Conservation (phyloP, 2,329 filamentous ascomycete species). For the Zymoseptoria brevis region DNA sequence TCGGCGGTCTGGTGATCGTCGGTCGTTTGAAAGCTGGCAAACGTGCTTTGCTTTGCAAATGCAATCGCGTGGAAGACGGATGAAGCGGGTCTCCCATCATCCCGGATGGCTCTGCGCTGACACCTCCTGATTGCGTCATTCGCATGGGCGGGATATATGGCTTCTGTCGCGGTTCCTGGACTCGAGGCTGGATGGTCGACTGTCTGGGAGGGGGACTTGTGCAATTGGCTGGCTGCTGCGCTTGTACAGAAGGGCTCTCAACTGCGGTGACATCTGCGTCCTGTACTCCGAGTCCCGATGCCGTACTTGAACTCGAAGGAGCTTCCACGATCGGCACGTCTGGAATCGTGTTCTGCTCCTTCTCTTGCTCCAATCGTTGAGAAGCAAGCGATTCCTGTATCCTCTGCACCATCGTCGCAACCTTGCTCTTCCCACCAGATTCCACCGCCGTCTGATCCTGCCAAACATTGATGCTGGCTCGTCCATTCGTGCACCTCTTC, state of each 20-base stretch:
- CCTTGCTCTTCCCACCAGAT: slow-evolving; percentile 24
- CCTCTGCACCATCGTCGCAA: slow-evolving; percentile 34
- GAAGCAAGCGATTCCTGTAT: slow-evolving; percentile 39
- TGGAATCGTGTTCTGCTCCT: slow-evolving; percentile 4
- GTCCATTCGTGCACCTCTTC: slow-evolving; percentile 30
- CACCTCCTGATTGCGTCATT: slow-evolving; percentile 13
- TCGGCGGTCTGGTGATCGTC: slow-evolving; percentile 19
- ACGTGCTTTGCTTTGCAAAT: slow-evolving; percentile 27
- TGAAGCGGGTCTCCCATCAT: slow-evolving; percentile 15
- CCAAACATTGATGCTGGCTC: slow-evolving; percentile 28
- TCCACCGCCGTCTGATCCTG: slow-evolving; percentile 29
- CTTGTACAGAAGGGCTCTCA: slow-evolving; percentile 6
- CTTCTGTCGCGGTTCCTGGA: neutral
- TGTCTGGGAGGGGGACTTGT: slow-evolving; percentile 7
- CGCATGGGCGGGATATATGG: slow-evolving; percentile 6
- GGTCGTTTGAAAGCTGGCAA: slow-evolving; percentile 28
- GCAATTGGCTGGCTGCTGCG: slow-evolving; percentile 14
- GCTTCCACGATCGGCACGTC: slow-evolving; percentile 17
- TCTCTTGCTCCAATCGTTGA: slow-evolving; percentile 21
- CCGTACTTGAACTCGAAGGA: slow-evolving; percentile 42
- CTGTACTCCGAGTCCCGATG: slow-evolving; percentile 30
- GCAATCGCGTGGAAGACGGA: slow-evolving; percentile 17
- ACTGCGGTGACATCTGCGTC: neutral
- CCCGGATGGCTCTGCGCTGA: slow-evolving; percentile 7
- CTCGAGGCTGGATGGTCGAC: neutral